Percentiles rank a stretch among this genome's conserved stretches.
These are phyloP conservation scores for Leptodontidium sp. DNA, from an alignment of 2,329 filamentous ascomycete species.

Conservation along the genomic window DNA sequence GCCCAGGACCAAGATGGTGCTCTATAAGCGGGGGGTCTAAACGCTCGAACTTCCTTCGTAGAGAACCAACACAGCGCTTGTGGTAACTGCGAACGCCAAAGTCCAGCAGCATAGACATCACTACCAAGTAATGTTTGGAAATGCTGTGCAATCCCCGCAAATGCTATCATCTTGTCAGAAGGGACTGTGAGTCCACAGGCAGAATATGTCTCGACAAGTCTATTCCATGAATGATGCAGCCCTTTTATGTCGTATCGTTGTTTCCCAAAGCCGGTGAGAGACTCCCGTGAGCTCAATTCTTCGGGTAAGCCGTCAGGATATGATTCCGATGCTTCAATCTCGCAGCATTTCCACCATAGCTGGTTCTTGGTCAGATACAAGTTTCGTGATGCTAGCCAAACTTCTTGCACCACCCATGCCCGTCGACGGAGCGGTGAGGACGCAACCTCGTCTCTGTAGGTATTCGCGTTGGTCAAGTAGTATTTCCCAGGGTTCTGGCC, in stretches of 20 bases:
- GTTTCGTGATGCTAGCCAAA: conserved; percentile 18
- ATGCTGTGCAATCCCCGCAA: conserved; percentile 19
- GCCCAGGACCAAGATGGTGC: conserved; percentile 23
- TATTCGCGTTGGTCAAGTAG: not conserved
- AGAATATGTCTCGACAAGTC: conserved; percentile 5
- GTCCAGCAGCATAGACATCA: conserved; percentile 7
- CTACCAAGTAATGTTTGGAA: not conserved
- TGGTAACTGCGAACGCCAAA: not conserved
- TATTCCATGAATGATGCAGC: conserved; percentile 5
- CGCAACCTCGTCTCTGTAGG: conserved; percentile 2
- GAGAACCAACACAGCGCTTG: not conserved
- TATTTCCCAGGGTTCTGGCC: not conserved
- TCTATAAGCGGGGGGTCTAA: conserved; percentile 4
- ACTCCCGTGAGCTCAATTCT: not conserved
- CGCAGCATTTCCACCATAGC: conserved; percentile 50
- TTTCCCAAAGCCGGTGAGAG: not conserved
- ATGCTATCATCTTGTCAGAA: conserved; percentile 21
- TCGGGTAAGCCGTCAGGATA: conserved; percentile 14
- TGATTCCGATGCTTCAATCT: conserved; percentile 48
- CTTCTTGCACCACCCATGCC: conserved; percentile 31
- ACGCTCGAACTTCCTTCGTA: not conserved
- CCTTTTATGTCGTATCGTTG: not conserved
- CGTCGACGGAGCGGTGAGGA: conserved; percentile 19
- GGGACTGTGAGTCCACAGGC: conserved; percentile 9
- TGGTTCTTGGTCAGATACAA: conserved; percentile 26